Evolutionary conservation across 305 asterid genomes (phyloP).

Genomic region (Vinca major): DNA sequence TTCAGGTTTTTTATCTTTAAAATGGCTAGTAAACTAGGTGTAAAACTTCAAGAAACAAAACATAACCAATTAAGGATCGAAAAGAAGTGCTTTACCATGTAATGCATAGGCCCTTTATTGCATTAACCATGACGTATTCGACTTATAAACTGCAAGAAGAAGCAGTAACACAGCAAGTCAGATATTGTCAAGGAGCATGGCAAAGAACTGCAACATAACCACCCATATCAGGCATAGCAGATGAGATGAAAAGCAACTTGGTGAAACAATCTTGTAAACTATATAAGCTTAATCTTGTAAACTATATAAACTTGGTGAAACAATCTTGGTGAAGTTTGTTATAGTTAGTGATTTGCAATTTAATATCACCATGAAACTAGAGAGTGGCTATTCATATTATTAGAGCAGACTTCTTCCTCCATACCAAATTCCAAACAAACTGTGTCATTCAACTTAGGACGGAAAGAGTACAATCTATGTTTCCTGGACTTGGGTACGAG

Average conservation of each 20-base stretch:
- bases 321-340: neutral
- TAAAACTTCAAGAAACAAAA: neutral
- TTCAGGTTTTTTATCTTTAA: neutral
- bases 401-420: neutral
- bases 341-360: neutral
- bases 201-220: neutral
- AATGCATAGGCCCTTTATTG: slow-evolving; percentile 51
- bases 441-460: too few species aligned
- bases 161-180: neutral
- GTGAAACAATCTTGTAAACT: neutral
- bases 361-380: neutral
- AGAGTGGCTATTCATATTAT: neutral
- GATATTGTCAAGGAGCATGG: neutral
- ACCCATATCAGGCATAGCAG: neutral
- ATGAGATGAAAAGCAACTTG: neutral
- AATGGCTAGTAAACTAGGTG: neutral
- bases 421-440: neutral
- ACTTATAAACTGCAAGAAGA: slow-evolving; percentile 24
- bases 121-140: slow-evolving; percentile 45
- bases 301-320: neutral
- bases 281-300: neutral
- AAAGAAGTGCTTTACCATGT: slow-evolving; percentile 45
- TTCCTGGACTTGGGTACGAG: neutral
- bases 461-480: neutral
- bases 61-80: neutral